phyloP scores from a whole-genome alignment of 768 basidiomycete genomes.

The Russula griseocarnosa region DNA sequence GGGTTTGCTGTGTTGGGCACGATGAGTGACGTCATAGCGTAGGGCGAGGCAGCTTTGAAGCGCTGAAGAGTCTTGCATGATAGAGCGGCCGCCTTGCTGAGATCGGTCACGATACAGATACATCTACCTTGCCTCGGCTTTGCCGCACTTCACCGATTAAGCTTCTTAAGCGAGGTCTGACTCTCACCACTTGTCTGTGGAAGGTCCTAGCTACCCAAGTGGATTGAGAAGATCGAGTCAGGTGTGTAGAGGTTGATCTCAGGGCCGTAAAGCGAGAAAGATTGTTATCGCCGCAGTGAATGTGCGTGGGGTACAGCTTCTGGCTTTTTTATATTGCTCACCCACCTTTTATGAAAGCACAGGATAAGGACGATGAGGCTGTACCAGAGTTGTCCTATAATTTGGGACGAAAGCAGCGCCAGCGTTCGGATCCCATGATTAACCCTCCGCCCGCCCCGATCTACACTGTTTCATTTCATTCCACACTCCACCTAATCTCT shows the following conservation, averaged over 20 bases:
- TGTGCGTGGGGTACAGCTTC: too few relatives aligned
- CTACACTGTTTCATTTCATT: neutral
- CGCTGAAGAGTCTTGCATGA: neutral
- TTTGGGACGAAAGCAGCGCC: neutral
- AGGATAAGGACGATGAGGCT: too few relatives aligned
- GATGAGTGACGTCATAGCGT: neutral
- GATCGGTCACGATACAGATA: neutral
- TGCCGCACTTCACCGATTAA: neutral
- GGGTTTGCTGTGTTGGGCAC: neutral
- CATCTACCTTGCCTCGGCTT: neutral
- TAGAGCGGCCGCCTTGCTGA: neutral
- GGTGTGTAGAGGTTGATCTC: neutral
- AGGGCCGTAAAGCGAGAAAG: neutral
- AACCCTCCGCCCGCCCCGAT: slow-evolving; percentile 6
- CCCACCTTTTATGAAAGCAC: too few relatives aligned
- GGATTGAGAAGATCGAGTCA: neutral
- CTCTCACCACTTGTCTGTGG: neutral
- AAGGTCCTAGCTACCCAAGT: neutral
- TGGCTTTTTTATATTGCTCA: too few relatives aligned
- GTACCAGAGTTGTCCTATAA: too few relatives aligned
- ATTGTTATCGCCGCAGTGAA: neutral
- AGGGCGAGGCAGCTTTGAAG: neutral
- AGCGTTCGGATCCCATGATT: neutral
- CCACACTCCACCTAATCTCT: neutral
- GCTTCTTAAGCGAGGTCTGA: neutral